Percentiles rank a stretch among this genome's conserved stretches.
phyloP scores from a whole-genome alignment of 2,329 filamentous ascomycete species.

The Sporothrix pallida region DNA sequence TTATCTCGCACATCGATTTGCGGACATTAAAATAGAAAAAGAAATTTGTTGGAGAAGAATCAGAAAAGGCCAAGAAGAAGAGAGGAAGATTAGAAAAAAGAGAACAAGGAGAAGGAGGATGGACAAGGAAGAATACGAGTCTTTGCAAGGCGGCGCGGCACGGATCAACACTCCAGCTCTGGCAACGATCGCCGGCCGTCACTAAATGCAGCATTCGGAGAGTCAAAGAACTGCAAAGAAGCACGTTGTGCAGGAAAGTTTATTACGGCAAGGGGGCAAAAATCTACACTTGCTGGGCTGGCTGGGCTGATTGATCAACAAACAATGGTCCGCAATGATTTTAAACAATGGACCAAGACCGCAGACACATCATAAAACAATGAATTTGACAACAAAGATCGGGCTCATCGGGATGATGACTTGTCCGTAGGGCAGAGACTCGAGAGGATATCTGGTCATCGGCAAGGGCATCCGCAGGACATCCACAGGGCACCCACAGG shows the following conservation, averaged over 20 bases:
- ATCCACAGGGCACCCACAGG: not conserved
- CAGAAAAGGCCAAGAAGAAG: not conserved
- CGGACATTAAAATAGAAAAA: not conserved
- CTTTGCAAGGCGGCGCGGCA: conserved; percentile 12
- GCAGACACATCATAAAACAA: too few relatives aligned
- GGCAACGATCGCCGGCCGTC: conserved; percentile 9
- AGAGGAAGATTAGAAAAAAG: not conserved
- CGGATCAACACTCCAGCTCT: conserved; percentile 2
- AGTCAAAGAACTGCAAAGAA: not conserved
- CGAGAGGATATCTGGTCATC: too few relatives aligned
- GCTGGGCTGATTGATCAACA: conserved; percentile 8
- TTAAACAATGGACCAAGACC: not conserved
- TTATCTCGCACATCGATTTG: too few relatives aligned
- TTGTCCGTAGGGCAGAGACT: not conserved
- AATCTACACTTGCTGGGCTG: not conserved
- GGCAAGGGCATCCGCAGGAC: not conserved
- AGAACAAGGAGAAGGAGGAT: not conserved
- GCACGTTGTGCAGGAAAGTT: conserved; percentile 9
- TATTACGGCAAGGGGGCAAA: not conserved
- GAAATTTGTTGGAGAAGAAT: not conserved
- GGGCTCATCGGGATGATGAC: not conserved
- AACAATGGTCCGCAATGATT: not conserved
- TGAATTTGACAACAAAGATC: not conserved
- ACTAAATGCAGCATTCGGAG: not conserved
- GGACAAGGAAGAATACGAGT: not conserved